Percentiles rank a stretch among this genome's conserved stretches.
Conservation (phyloP, 1,284 basidiomycete species). For the Ustilago nuda region DNA sequence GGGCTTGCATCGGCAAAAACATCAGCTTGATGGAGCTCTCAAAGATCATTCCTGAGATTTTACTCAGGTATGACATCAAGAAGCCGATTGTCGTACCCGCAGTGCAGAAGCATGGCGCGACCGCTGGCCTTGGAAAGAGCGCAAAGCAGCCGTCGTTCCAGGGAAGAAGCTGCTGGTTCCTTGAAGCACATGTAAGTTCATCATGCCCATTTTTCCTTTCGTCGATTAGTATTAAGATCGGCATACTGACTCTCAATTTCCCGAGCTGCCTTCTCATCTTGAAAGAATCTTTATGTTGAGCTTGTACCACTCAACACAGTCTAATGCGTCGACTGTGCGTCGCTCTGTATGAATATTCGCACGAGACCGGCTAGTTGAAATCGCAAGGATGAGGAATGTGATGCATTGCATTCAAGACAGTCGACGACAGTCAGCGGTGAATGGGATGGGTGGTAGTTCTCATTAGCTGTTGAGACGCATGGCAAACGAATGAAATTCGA, state of each 20-base stretch:
- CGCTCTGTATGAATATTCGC: neutral
- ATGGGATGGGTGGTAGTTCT: neutral
- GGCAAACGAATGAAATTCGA: neutral
- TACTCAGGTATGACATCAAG: conserved; percentile 52
- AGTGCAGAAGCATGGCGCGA: neutral
- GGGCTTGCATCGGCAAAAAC: conserved; percentile 63
- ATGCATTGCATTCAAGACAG: neutral
- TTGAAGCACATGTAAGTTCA: conserved; percentile 45
- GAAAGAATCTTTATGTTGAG: conserved; percentile 41
- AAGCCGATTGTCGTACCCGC: conserved; percentile 12
- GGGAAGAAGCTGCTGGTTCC: conserved; percentile 45
- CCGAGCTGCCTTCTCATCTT: neutral
- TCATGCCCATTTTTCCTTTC: too few species aligned
- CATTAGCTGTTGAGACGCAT: neutral
- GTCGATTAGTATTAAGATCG: neutral
- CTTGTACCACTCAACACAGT: conserved; percentile 28
- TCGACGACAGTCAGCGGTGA: neutral
- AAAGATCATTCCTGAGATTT: conserved; percentile 59
- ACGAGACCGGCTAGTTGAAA: neutral
- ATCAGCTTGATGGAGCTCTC: conserved; percentile 64
- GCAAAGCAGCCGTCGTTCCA: conserved; percentile 29
- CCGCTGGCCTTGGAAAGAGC: neutral
- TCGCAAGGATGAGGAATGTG: neutral
- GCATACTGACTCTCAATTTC: neutral
- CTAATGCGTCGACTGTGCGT: neutral